Evolutionary conservation across 2,329 filamentous ascomycete species (phyloP), one percentile per base, ranked within the genome.

Genomic region (Basipetospora chlamydospora): DNA sequence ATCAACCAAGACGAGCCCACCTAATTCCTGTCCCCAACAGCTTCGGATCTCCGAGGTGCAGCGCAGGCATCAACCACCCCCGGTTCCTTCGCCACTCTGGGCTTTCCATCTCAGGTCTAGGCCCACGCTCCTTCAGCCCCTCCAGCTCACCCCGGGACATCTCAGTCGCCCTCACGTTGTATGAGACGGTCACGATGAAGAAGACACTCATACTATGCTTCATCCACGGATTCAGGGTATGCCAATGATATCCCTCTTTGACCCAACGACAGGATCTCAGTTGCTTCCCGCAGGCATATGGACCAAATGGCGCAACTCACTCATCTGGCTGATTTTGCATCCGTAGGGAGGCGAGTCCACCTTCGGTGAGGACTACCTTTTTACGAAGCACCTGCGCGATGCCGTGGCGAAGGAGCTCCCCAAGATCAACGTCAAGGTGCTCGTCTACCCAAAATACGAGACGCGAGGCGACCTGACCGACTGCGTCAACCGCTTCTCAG

Each of bases 201-300:
- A 86, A 83, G 61, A 90, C 81, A 40, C 59, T 92, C 26, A 59
- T 92, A 26, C 61, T 92, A 41, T 82, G 80, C 52, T 90, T 90
- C 56, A 83, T 90, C 42, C 84, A 92, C 57, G 84, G 84, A 53
- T 92, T 92, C 71, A 85, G 90, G 69, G 73, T 76, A 49, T 9
- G 21, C 22, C n/a, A n/a, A n/a, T n/a, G n/a, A n/a, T n/a, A n/a
- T n/a, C n/a, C n/a, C n/a, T n/a, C n/a, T 12, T 11, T 31, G 9
- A 16, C 16, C 29, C 20, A 22, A 26, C 21, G 35, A 25, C 10
- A 9, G 20, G n/a, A 9, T 23, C 18, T 33, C 12, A n/a, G n/a
- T n/a, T n/a, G n/a, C n/a, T n/a, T n/a, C n/a, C n/a, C n/a, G n/a
- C n/a, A n/a, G n/a, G n/a, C n/a, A n/a, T n/a, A n/a, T n/a, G n/a